phyloP scores from a whole-genome alignment of 192 early-diverging fungal species.

The Coemansia sp. region DNA sequence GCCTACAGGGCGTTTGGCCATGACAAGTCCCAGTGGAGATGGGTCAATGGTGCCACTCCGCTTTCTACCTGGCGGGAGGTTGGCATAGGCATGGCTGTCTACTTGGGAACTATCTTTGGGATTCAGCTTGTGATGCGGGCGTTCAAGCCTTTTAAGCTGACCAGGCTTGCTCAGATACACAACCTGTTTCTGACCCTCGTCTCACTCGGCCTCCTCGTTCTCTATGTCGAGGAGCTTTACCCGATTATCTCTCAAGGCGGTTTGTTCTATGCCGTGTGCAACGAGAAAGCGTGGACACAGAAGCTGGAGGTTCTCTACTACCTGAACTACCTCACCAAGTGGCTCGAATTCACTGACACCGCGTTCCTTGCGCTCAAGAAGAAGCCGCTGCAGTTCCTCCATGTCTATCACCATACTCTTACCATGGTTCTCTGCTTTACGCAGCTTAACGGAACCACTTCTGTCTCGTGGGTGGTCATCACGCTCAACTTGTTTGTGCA shows the following conservation, averaged over 20 bases:
- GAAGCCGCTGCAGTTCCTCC: conserved; percentile 88
- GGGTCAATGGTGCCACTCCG: conserved; percentile 47
- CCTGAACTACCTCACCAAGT: conserved; percentile 92
- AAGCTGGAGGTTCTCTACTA: conserved; percentile 82
- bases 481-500: conserved; percentile 85
- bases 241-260: conserved; percentile 72
- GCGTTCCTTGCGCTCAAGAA: conserved; percentile 82
- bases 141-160: conserved; percentile 67
- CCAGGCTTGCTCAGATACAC: conserved; percentile 74
- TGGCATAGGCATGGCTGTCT: conserved; percentile 52
- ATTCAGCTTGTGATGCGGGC: conserved; percentile 70
- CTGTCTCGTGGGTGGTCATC: conserved; percentile 65
- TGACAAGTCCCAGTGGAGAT: conserved; percentile 57
- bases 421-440: conserved; percentile 85
- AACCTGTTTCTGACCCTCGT: conserved; percentile 73
- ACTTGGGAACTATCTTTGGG: conserved; percentile 80
- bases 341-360: conserved; percentile 86
- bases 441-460: conserved; percentile 72
- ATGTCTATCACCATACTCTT: conserved; percentile 91
- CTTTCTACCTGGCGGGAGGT: conserved; percentile 57
- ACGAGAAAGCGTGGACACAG: conserved; percentile 71
- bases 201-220: conserved; percentile 67
- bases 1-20: conserved; percentile 36
- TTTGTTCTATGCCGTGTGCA: conserved; percentile 71
- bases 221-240: conserved; percentile 75